phyloP scores from a whole-genome alignment of 2,329 filamentous ascomycete genomes.

The Aspergillus aculeatus region DNA sequence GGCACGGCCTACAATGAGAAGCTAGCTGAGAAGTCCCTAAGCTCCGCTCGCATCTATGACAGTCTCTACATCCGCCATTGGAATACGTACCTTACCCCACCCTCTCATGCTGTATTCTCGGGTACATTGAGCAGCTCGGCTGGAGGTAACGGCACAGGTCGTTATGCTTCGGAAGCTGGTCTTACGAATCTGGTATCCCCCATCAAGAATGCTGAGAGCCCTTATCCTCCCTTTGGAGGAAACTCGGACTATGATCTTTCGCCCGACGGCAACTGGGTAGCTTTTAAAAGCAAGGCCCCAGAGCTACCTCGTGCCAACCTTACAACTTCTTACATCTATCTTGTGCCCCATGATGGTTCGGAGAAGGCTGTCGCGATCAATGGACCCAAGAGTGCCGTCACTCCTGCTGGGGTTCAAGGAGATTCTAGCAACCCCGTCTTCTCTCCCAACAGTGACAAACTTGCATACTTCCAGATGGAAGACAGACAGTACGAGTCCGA shows the following conservation, averaged over 20 bases:
- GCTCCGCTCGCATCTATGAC: slow-evolving; percentile 69
- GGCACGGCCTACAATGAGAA: slow-evolving; percentile 69
- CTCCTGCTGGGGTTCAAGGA: slow-evolving; percentile 57
- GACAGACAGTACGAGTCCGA: slow-evolving; percentile 77
- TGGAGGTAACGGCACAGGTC: slow-evolving; percentile 33
- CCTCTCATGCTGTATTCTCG: slow-evolving; percentile 72
- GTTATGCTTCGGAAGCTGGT: slow-evolving; percentile 53
- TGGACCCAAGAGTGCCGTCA: slow-evolving; percentile 34
- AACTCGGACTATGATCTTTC: slow-evolving; percentile 72
- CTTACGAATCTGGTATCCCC: slow-evolving; percentile 47
- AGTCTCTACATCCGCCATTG: slow-evolving; percentile 78
- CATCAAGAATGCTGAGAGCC: slow-evolving; percentile 46
- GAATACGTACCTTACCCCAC: slow-evolving; percentile 71
- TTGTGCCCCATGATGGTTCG: slow-evolving; percentile 64
- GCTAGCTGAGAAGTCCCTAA: slow-evolving; percentile 58
- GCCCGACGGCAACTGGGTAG: slow-evolving; percentile 40
- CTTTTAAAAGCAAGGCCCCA: slow-evolving; percentile 45
- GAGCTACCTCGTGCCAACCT: slow-evolving; percentile 53
- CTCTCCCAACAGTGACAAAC: slow-evolving; percentile 66
- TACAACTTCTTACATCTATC: slow-evolving; percentile 81
- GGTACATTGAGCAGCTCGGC: slow-evolving; percentile 52
- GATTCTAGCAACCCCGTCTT: slow-evolving; percentile 66
- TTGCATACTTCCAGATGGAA: slow-evolving; percentile 79
- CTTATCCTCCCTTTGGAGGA: slow-evolving; percentile 68
- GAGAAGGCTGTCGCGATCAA: slow-evolving; percentile 48